These are phyloP conservation scores for Coelastrella sp. DNA, from an alignment of 139 green algal genomes.

Conservation along the genomic window DNA sequence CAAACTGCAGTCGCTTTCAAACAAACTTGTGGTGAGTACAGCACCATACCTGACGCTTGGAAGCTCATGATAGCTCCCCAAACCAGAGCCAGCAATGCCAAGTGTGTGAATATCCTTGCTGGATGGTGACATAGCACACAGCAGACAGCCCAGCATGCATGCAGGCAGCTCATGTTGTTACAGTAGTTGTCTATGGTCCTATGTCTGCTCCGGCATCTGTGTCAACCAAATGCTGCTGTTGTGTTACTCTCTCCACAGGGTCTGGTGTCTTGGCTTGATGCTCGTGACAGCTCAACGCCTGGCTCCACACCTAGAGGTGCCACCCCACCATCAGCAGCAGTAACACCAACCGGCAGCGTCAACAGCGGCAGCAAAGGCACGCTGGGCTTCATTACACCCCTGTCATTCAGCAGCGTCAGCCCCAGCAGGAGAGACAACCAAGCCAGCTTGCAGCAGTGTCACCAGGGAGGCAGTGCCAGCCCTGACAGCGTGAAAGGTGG, in stretches of 20 bases:
- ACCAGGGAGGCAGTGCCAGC: neutral
- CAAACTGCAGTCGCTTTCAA: conserved; percentile 41
- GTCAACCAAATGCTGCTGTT: neutral
- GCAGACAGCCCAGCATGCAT: no score
- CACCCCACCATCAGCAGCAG: neutral
- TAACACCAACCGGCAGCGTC: neutral
- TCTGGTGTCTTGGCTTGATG: conserved; percentile 3
- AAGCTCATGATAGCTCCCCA: neutral
- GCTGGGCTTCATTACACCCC: neutral
- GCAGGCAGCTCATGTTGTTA: neutral
- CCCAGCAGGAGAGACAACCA: neutral
- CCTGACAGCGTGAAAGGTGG: neutral
- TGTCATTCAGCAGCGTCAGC: no score
- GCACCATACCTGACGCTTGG: neutral
- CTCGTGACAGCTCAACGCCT: neutral
- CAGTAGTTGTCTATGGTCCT: neutral
- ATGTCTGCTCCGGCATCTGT: neutral
- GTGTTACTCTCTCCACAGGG: neutral
- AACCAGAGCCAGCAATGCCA: neutral
- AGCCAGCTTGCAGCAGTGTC: neutral
- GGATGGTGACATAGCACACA: no score
- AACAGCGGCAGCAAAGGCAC: neutral
- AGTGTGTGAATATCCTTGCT: neutral
- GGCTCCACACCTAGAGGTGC: neutral
- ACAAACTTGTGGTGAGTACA: conserved; percentile 11